Evolutionary conservation across 2,329 filamentous ascomycete species (phyloP).

Genomic region (Arthrobotrys iridis): DNA sequence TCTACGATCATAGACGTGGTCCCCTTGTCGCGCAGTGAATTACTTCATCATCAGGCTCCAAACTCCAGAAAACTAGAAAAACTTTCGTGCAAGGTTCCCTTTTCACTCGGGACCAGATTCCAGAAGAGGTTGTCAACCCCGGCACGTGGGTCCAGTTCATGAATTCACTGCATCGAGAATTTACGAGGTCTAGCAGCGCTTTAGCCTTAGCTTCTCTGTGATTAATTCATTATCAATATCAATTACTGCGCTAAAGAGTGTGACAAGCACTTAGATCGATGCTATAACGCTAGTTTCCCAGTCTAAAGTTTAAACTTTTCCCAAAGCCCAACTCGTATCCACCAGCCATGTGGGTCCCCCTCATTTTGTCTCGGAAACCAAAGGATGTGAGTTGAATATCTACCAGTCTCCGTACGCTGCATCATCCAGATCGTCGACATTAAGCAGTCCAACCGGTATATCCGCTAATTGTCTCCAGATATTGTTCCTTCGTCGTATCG

Average conservation of each 20-base stretch:
- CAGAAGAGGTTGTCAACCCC: conserved; percentile 28
- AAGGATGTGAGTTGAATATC: conserved; percentile 2
- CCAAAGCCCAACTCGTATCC: conserved; percentile 48
- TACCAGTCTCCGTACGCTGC: conserved; percentile 60
- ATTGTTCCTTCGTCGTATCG: conserved; percentile 66
- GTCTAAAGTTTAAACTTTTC: conserved; percentile 45
- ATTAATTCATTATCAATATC: conserved; percentile 29
- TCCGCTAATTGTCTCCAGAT: conserved; percentile 68
- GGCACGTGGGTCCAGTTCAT: conserved; percentile 31
- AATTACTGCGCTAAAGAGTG: conserved; percentile 14
- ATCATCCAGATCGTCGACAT: conserved; percentile 70
- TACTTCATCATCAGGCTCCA: conserved; percentile 1
- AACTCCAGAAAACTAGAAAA: background rate
- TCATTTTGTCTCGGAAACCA: conserved; percentile 37
- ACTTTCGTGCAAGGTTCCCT: conserved; percentile 9
- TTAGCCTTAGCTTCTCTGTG: conserved; percentile 6
- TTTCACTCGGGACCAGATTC: conserved; percentile 34
- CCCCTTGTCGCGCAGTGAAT: conserved; percentile 14
- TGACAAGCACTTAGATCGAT: conserved; percentile 3
- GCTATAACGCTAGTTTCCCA: background rate
- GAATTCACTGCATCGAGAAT: conserved; percentile 6
- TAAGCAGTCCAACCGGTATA: conserved; percentile 71
- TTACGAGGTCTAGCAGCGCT: too few relatives aligned
- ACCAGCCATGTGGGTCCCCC: conserved; percentile 19
- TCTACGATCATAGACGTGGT: conserved; percentile 11